Conservation (phyloP, 2,329 filamentous ascomycete genomes). For the Talaromyces funiculosus region DNA sequence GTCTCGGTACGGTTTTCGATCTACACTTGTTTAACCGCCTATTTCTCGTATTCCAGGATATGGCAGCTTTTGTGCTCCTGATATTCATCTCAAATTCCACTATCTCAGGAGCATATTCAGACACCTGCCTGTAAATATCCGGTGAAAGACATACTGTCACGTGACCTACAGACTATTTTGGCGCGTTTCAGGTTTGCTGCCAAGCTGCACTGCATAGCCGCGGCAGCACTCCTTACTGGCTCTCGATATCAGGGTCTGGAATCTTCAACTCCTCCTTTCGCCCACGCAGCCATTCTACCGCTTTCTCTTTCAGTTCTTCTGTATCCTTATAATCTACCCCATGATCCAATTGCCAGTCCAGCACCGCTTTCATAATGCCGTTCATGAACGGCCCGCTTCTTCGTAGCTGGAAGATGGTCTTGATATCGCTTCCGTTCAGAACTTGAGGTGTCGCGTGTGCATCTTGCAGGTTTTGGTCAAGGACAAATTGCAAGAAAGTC, state of each 20-base stretch:
- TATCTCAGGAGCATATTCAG: not conserved
- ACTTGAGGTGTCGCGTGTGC: not conserved
- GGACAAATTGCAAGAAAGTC: not conserved
- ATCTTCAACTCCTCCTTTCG: not conserved
- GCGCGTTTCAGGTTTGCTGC: constrained; percentile 13
- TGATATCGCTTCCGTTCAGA: not conserved
- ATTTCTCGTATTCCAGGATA: no score
- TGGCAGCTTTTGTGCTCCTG: no score
- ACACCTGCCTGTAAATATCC: not conserved
- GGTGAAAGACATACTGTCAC: not conserved
- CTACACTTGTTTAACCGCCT: not conserved
- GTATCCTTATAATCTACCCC: not conserved
- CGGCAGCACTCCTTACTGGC: not conserved
- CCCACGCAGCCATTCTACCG: not conserved
- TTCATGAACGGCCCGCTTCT: constrained; percentile 6
- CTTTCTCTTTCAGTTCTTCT: not conserved
- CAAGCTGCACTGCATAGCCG: not conserved
- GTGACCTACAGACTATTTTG: constrained; percentile 5
- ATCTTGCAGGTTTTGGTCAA: not conserved
- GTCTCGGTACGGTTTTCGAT: not conserved
- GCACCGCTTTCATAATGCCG: not conserved
- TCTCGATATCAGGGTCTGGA: not conserved
- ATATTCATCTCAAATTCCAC: not conserved
- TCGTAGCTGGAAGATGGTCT: not conserved
- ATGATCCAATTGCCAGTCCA: constrained; percentile 7